A percentile compares a stretch with the other conserved stretches of the same genome.
These are phyloP conservation scores for Carex pumila DNA, from an alignment of 176 grass and related monocot genomes.

Conservation along the genomic window DNA sequence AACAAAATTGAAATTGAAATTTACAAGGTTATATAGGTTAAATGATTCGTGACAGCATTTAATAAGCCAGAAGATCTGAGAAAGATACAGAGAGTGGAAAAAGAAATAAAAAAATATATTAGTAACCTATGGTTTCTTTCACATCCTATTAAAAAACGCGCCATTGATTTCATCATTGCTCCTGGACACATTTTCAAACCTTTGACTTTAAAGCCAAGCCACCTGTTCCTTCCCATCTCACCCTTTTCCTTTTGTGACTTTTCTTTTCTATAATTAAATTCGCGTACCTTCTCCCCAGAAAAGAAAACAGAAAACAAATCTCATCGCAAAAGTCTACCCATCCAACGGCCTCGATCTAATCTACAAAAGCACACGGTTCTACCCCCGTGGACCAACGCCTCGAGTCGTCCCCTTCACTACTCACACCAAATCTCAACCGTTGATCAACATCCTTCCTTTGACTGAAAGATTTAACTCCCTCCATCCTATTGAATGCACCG, in stretches of 20 bases:
- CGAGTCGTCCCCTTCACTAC: slow-evolving; percentile 1
- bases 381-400: slow-evolving; percentile 13
- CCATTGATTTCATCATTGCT: slow-evolving; percentile 18
- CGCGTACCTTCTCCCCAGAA: slow-evolving; percentile 2
- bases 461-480: neutral
- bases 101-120: neutral
- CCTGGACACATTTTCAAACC: slow-evolving; percentile 25
- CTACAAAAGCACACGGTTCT: neutral
- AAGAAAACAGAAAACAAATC: slow-evolving; percentile 4
- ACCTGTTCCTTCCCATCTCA: neutral
- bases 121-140: neutral
- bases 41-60: neutral
- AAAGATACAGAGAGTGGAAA: slow-evolving; percentile 6
- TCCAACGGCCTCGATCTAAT: slow-evolving; percentile 4
- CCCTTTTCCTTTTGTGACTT: neutral
- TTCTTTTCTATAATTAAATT: neutral
- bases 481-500: neutral
- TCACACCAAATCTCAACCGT: slow-evolving; percentile 10
- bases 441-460: neutral
- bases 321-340: slow-evolving; percentile 22
- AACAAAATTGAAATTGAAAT: neutral
- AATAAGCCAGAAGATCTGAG: slow-evolving; percentile 7
- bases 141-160: slow-evolving; percentile 24
- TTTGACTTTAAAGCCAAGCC: slow-evolving; percentile 42
- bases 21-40: neutral